These are phyloP conservation scores for Penicillium fimorum DNA, from an alignment of 495 filamentous ascomycete species.

Conservation along the genomic window DNA sequence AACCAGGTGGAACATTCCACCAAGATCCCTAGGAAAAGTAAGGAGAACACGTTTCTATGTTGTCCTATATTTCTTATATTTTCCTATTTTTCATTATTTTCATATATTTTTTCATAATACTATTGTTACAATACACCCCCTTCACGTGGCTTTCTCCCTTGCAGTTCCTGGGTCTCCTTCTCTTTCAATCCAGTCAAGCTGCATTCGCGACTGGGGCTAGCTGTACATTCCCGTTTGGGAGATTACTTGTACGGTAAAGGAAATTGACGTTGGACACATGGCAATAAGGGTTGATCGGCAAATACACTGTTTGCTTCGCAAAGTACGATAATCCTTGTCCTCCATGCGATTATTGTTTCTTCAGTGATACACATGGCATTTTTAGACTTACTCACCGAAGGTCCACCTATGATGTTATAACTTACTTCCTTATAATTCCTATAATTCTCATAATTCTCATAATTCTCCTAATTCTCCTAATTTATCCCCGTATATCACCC, in stretches of 20 bases:
- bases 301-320: too few relatives aligned
- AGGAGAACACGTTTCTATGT: slow-evolving; percentile 13
- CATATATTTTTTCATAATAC: slow-evolving; percentile 6
- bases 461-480: too few relatives aligned
- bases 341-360: slow-evolving; percentile 1
- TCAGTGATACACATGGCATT: slow-evolving; percentile 8
- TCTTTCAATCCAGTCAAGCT: slow-evolving; percentile 12
- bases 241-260: neutral
- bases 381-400: neutral
- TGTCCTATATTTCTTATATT: too few relatives aligned
- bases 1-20: neutral
- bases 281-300: slow-evolving; percentile 10
- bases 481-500: too few relatives aligned
- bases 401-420: too few relatives aligned
- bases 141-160: slow-evolving; percentile 11
- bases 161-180: slow-evolving; percentile 1
- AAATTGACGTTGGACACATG: slow-evolving; percentile 22
- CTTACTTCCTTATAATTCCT: too few relatives aligned
- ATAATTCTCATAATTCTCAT: neutral
- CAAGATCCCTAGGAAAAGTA: slow-evolving; percentile 8
- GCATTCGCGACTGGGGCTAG: slow-evolving; percentile 13
- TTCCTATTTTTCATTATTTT: too few relatives aligned
- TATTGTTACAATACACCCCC: slow-evolving; percentile 17
- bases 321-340: neutral
- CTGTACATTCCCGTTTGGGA: slow-evolving; percentile 10